Conservation (phyloP, 73 alveolate genomes). For the Uronychia binucleata region DNA sequence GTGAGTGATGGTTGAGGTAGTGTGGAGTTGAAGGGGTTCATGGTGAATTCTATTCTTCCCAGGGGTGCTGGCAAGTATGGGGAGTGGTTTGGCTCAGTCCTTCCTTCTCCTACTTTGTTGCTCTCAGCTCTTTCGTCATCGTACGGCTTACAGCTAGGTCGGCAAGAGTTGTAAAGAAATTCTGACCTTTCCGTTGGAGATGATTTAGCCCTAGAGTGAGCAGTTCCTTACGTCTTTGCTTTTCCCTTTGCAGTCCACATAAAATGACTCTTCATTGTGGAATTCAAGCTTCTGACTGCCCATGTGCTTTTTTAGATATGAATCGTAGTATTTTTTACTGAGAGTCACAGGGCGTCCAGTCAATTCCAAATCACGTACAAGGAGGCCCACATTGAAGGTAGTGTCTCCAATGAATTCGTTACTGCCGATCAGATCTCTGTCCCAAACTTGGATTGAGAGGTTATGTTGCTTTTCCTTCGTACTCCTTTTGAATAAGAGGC, state of each 20-base stretch:
- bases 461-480: slow-evolving; percentile 27
- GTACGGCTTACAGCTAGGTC: slow-evolving; percentile 57
- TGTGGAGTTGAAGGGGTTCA: slow-evolving; percentile 96
- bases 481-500: slow-evolving; percentile 77
- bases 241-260: slow-evolving; percentile 57
- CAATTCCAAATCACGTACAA: slow-evolving; percentile 42
- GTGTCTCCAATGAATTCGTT: slow-evolving; percentile 90
- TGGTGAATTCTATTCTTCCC: slow-evolving; percentile 89
- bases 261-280: slow-evolving; percentile 63
- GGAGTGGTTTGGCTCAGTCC: slow-evolving; percentile 92
- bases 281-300: slow-evolving; percentile 1
- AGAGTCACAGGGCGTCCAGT: slow-evolving; percentile 56
- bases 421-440: slow-evolving; percentile 85
- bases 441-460: slow-evolving; percentile 83
- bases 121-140: slow-evolving; percentile 27
- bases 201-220: too few relatives aligned
- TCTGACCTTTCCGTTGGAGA: slow-evolving; percentile 85
- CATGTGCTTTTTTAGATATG: slow-evolving; percentile 61
- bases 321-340: slow-evolving; percentile 58
- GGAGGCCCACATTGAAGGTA: slow-evolving; percentile 46
- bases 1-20: too few relatives aligned
- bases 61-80: slow-evolving; percentile 95
- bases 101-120: slow-evolving; percentile 89
- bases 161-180: slow-evolving; percentile 71
- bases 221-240: slow-evolving; percentile 34